These are phyloP conservation scores for Xanthoconium purpureum DNA, from an alignment of 768 basidiomycete genomes.

Conservation along the genomic window DNA sequence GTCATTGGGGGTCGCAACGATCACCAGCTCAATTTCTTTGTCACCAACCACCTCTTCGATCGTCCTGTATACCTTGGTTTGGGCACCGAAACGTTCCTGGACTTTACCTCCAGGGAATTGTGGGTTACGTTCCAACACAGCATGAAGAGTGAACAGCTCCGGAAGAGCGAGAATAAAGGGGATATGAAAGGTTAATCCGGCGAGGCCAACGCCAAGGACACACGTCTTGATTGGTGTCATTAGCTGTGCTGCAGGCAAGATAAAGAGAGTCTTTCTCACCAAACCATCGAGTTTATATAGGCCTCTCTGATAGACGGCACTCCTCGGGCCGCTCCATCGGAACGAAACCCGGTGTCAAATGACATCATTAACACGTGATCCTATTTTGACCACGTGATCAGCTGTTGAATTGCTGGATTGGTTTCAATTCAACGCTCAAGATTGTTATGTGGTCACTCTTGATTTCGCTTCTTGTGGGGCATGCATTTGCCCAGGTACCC, in stretches of 20 bases:
- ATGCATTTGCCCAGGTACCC: conserved; percentile 52
- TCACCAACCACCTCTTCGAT: conserved; percentile 62
- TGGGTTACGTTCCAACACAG: conserved; percentile 76
- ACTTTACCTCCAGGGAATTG: conserved; percentile 58
- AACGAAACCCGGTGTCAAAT: not conserved
- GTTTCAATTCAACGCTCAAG: no score
- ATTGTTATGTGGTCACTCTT: conserved; percentile 22
- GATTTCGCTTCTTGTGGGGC: conserved; percentile 17
- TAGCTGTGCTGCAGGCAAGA: not conserved
- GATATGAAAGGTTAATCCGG: conserved; percentile 75
- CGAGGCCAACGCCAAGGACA: conserved; percentile 73
- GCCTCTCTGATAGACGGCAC: not conserved
- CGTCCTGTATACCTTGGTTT: conserved; percentile 54
- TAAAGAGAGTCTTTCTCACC: no score
- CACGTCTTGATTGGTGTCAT: conserved; percentile 60
- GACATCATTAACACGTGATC: conserved; percentile 20
- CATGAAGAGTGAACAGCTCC: conserved; percentile 62
- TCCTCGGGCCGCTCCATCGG: not conserved
- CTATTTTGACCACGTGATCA: conserved; percentile 19
- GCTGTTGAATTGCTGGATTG: conserved; percentile 8
- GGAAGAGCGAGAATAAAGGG: conserved; percentile 76
- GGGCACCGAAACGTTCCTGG: conserved; percentile 59
- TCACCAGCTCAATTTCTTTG: conserved; percentile 60
- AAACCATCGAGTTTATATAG: not conserved
- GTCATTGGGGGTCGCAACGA: conserved; percentile 69